Evolutionary conservation across 2,329 filamentous ascomycete genomes (phyloP).

Genomic region (Alternaria sp.): DNA sequence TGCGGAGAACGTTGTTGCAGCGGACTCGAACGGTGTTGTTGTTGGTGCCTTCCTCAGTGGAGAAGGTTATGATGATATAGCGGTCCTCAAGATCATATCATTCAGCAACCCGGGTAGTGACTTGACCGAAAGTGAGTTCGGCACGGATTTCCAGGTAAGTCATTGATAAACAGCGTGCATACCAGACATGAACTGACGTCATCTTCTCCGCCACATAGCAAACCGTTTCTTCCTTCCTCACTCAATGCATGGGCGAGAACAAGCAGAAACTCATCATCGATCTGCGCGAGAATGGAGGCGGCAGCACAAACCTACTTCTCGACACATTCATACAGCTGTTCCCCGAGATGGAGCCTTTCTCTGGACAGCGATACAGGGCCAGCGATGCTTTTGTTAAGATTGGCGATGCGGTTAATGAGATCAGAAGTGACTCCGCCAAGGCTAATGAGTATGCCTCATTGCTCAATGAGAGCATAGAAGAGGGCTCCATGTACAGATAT

Average conservation of each 20-base stretch:
- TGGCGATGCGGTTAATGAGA: conserved; percentile 30
- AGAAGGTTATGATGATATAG: conserved; percentile 44
- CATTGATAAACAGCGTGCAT: too few species aligned
- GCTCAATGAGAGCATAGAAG: conserved; percentile 11
- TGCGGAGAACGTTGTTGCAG: conserved; percentile 19
- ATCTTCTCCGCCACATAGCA: conserved; percentile 4
- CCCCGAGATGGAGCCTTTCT: conserved; percentile 52
- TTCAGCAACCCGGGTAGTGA: conserved; percentile 38
- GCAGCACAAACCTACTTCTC: conserved; percentile 46
- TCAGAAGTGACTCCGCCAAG: conserved; percentile 20
- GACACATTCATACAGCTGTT: conserved; percentile 60
- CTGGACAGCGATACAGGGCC: conserved; percentile 30
- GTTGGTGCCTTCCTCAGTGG: conserved; percentile 54
- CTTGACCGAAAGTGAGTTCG: conserved; percentile 17
- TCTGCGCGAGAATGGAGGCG: conserved; percentile 65
- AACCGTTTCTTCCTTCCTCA: conserved; percentile 51
- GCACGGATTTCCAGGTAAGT: conserved; percentile 35
- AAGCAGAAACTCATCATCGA: conserved; percentile 69
- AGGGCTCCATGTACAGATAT: conserved; percentile 20
- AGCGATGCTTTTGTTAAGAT: conserved; percentile 24
- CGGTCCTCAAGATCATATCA: conserved; percentile 52
- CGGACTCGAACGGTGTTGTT: conserved; percentile 30
- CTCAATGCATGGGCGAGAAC: conserved; percentile 50
- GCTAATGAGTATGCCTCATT: conserved; percentile 7
- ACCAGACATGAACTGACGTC: background rate